phyloP scores from a whole-genome alignment of 1,139 yeast genomes.

The Kazachstania sp. region DNA sequence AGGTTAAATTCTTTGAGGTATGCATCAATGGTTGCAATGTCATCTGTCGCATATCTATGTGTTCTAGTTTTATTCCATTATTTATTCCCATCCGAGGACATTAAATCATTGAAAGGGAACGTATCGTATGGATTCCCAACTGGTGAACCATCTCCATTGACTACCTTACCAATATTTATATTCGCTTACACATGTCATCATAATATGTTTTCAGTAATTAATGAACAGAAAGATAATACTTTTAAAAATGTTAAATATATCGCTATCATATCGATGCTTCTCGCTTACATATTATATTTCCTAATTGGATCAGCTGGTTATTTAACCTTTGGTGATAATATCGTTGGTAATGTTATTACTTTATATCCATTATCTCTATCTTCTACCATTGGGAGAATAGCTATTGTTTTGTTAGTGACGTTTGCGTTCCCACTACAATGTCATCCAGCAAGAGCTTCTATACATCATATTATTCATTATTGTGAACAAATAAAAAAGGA shows the following conservation, averaged over 20 bases:
- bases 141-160: constrained; percentile 31
- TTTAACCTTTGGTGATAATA: constrained; percentile 58
- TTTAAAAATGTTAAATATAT: constrained; percentile 47
- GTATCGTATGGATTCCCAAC: constrained; percentile 34
- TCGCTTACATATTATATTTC: constrained; percentile 52
- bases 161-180: constrained; percentile 63
- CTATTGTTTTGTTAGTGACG: constrained; percentile 61
- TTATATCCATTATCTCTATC: constrained; percentile 56
- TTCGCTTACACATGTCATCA: constrained; percentile 80
- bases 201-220: constrained; percentile 68
- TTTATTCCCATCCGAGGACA: constrained; percentile 33
- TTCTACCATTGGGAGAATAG: constrained; percentile 60
- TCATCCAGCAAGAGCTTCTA: constrained; percentile 69
- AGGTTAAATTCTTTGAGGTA: constrained; percentile 60
- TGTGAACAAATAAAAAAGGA: constrained; percentile 10
- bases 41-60: constrained; percentile 59
- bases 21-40: constrained; percentile 59
- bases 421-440: constrained; percentile 68
- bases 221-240: constrained; percentile 50
- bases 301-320: constrained; percentile 62
- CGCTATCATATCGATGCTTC: constrained; percentile 47
- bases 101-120: constrained; percentile 34
- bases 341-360: constrained; percentile 59
- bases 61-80: constrained; percentile 55
- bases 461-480: constrained; percentile 58